Evolutionary conservation across 202 grass and related monocot species (phyloP).

Genomic region (Elaeis oleifera): DNA sequence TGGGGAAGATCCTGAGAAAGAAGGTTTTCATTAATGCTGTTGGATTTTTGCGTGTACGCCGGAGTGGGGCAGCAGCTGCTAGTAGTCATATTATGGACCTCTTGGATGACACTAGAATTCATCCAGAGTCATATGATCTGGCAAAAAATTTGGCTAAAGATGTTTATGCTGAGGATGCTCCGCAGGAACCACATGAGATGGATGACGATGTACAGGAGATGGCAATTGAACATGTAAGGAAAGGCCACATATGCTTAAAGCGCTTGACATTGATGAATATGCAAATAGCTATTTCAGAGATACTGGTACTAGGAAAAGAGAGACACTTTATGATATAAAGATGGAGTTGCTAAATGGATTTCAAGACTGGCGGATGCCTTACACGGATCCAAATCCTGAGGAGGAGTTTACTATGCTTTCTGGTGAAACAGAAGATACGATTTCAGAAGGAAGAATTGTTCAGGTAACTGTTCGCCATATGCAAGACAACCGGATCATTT

Average conservation of each 20-base stretch:
- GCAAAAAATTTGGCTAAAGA: conserved; percentile 90
- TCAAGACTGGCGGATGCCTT: conserved; percentile 48
- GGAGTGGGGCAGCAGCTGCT: conserved; percentile 62
- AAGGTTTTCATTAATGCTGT: conserved; percentile 90
- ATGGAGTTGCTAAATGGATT: conserved; percentile 56
- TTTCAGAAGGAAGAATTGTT: conserved; percentile 94
- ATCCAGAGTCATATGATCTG: conserved; percentile 89
- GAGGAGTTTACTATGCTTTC: conserved; percentile 96
- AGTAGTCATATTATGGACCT: conserved; percentile 81
- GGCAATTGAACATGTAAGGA: conserved; percentile 79
- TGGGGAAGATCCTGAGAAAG: conserved; percentile 69
- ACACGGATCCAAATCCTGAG: conserved; percentile 65
- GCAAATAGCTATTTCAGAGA: conserved; percentile 43
- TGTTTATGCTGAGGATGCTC: conserved; percentile 35
- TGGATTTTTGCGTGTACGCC: conserved; percentile 79
- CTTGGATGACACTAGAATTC: conserved; percentile 97
- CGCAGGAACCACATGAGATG: conserved; percentile 58
- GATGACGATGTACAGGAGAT: conserved; percentile 82
- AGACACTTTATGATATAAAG: conserved; percentile 52
- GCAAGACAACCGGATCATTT: conserved; percentile 73
- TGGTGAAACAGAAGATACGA: conserved; percentile 89
- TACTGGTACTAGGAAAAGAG: conserved; percentile 35
- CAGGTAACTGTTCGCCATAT: conserved; percentile 73
- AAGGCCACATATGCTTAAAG: conserved; percentile 18
- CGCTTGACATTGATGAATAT: conserved; percentile 50